Percentiles rank a stretch among this genome's conserved stretches.
These are phyloP conservation scores for Rhodotorula kratochvilovae DNA, from an alignment of 768 basidiomycete species.

Conservation along the genomic window DNA sequence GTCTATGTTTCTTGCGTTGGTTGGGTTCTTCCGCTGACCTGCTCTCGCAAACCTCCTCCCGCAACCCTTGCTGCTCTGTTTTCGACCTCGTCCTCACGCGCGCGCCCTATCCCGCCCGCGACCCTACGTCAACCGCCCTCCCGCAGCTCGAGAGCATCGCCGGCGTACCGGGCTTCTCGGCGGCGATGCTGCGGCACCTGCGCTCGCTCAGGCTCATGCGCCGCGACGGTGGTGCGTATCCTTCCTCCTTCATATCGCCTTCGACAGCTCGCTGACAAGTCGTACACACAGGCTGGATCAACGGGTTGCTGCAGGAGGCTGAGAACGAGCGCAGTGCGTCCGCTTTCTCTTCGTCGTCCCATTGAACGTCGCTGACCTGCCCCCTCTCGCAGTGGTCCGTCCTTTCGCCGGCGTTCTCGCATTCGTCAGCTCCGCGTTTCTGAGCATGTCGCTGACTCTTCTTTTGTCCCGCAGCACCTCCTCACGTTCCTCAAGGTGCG, in stretches of 20 bases:
- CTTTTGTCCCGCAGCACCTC: conserved; percentile 20
- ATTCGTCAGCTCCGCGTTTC: not conserved
- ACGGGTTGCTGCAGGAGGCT: conserved; percentile 65
- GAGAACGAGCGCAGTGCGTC: conserved; percentile 83
- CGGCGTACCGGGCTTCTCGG: conserved; percentile 73
- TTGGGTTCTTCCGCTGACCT: no score
- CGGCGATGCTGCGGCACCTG: conserved; percentile 59
- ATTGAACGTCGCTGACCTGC: conserved; percentile 57
- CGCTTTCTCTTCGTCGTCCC: conserved; percentile 51
- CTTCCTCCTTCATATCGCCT: conserved; percentile 74
- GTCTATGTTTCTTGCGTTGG: not conserved
- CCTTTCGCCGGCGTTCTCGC: not conserved
- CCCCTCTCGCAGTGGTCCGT: conserved; percentile 39
- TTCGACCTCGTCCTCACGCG: no score
- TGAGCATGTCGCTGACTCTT: not conserved
- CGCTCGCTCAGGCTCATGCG: conserved; percentile 78
- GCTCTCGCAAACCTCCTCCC: no score
- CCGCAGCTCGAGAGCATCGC: conserved; percentile 72
- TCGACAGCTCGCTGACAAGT: conserved; percentile 49
- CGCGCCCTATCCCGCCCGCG: no score
- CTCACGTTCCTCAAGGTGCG: conserved; percentile 84
- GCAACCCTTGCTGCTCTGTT: no score
- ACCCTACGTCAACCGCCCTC: no score
- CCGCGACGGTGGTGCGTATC: conserved; percentile 56
- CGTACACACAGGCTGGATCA: conserved; percentile 47